These are phyloP conservation scores for Croton laevigatus DNA, from an alignment of 441 rosid species.

Conservation along the genomic window DNA sequence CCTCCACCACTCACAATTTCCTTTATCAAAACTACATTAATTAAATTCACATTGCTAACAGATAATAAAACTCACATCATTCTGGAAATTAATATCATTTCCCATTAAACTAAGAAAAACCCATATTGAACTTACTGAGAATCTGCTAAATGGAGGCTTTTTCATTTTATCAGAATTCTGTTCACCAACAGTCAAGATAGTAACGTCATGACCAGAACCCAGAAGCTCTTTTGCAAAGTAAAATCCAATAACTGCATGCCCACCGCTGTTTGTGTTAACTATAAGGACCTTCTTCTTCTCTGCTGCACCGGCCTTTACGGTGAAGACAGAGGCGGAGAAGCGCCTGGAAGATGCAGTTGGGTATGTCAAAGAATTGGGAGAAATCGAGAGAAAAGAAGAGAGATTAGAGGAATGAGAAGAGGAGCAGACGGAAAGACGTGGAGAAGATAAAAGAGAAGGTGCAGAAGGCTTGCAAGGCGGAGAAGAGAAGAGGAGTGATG, in stretches of 20 bases:
- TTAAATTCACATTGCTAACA: neutral
- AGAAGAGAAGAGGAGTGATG: constrained; percentile 41
- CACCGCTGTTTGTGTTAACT: constrained; percentile 84
- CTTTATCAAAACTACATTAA: constrained; percentile 28
- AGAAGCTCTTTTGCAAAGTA: constrained; percentile 86
- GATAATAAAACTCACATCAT: neutral
- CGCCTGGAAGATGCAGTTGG: constrained; percentile 6
- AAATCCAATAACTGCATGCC: constrained; percentile 85
- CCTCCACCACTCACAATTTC: constrained; percentile 88
- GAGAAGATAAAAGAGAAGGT: constrained; percentile 18
- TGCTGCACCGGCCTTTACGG: constrained; percentile 43
- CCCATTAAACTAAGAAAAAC: neutral
- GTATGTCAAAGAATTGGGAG: constrained; percentile 32
- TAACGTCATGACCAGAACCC: constrained; percentile 65
- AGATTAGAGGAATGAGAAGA: constrained; percentile 25
- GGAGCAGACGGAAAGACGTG: constrained; percentile 33
- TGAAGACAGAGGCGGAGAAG: constrained; percentile 33
- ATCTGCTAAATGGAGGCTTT: constrained; percentile 82
- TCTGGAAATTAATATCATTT: too few species aligned
- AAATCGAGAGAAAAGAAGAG: constrained; percentile 33
- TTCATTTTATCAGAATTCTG: constrained; percentile 86
- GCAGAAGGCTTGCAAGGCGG: constrained; percentile 25
- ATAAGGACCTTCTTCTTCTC: constrained; percentile 87
- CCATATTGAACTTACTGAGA: constrained; percentile 50
- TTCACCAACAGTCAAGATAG: constrained; percentile 79